These are phyloP conservation scores for Podospora conica DNA, from an alignment of 495 filamentous ascomycete species.

Conservation along the genomic window DNA sequence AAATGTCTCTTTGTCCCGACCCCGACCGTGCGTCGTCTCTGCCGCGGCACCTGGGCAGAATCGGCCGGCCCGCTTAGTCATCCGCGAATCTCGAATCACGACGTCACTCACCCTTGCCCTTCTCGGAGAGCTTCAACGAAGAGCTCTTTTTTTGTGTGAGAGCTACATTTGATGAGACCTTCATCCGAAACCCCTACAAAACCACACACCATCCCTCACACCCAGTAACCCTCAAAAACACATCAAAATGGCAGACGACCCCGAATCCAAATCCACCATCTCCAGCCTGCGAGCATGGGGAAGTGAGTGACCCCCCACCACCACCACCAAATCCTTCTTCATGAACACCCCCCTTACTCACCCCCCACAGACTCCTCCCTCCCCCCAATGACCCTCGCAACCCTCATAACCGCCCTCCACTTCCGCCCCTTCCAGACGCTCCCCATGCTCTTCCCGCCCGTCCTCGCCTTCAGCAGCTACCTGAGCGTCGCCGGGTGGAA, in stretches of 20 bases:
- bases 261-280: constrained; percentile 41
- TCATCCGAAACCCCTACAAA: neutral
- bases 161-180: neutral
- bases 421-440: constrained; percentile 65
- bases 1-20: neutral
- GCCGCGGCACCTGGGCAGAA: neutral
- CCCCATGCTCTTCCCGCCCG: constrained; percentile 74
- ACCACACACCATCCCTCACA: neutral
- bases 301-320: constrained; percentile 46
- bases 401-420: constrained; percentile 72
- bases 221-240: neutral
- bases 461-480: constrained; percentile 83
- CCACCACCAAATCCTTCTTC: neutral
- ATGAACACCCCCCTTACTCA: neutral
- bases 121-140: neutral
- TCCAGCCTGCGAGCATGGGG: constrained; percentile 60
- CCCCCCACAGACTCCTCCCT: constrained; percentile 63
- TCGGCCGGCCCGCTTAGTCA: neutral
- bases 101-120: constrained; percentile 1
- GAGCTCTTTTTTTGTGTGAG: neutral
- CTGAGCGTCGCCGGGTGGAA: constrained; percentile 72
- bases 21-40: neutral
- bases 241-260: constrained; percentile 34
- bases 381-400: constrained; percentile 70
- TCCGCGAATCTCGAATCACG: neutral